Percentiles rank a stretch among this genome's conserved stretches.
phyloP scores from a whole-genome alignment of 805 yeast species.

The Candida nitratophila region DNA sequence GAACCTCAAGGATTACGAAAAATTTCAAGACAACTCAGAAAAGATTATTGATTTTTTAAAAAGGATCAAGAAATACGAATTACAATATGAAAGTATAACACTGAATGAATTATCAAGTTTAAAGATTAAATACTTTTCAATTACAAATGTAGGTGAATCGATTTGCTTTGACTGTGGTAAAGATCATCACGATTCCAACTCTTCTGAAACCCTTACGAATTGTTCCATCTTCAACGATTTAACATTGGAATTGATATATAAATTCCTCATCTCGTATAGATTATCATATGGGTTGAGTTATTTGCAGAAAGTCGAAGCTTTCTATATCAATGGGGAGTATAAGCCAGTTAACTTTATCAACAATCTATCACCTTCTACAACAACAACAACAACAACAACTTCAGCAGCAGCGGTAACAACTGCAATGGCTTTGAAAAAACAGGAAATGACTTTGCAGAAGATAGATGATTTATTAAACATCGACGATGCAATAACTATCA shows the following conservation, averaged over 20 bases:
- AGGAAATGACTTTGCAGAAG: too few species aligned
- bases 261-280: slow-evolving; percentile 29
- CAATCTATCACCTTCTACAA: too few species aligned
- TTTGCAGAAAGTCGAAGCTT: slow-evolving; percentile 22
- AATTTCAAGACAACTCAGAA: slow-evolving; percentile 31
- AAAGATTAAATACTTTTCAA: slow-evolving; percentile 22
- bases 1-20: slow-evolving; percentile 51
- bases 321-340: slow-evolving; percentile 22
- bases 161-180: slow-evolving; percentile 26
- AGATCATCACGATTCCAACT: too few species aligned
- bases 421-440: background rate
- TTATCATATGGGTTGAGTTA: slow-evolving; percentile 24
- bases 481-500: too few species aligned
- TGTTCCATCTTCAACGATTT: slow-evolving; percentile 12
- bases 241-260: slow-evolving; percentile 20
- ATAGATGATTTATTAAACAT: too few species aligned
- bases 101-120: slow-evolving; percentile 23
- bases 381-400: too few species aligned
- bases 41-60: slow-evolving; percentile 56
- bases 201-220: too few species aligned
- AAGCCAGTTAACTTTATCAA: slow-evolving; percentile 17
- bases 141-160: slow-evolving; percentile 28
- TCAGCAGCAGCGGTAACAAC: too few species aligned
- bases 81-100: slow-evolving; percentile 31
- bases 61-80: slow-evolving; percentile 45